Evolutionary conservation across 2,329 filamentous ascomycete genomes (phyloP).

Genomic region (Neofusicoccum parvum): DNA sequence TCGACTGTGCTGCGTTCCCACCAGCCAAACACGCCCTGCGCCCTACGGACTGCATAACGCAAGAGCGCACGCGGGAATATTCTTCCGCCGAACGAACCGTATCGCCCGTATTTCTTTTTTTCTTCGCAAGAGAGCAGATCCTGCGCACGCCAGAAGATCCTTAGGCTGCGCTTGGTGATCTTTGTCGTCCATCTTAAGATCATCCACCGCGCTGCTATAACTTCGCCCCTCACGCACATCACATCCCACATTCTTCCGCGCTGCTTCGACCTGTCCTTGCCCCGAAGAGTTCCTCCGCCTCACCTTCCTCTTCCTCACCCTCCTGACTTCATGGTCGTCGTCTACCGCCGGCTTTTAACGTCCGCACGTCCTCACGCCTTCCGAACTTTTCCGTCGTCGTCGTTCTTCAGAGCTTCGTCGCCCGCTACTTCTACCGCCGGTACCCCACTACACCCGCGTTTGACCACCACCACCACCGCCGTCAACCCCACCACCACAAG

Average conservation of each 20-base stretch:
- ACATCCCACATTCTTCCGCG: background rate
- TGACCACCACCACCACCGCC: slow-evolving; percentile 13
- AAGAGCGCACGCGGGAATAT: slow-evolving; percentile 1
- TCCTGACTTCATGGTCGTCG: background rate
- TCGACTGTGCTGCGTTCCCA: background rate
- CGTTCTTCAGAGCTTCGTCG: background rate
- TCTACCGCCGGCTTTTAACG: background rate
- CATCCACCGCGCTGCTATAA: background rate
- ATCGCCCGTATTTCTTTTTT: background rate
- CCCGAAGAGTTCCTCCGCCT: background rate
- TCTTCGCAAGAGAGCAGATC: background rate
- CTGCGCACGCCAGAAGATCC: too few relatives aligned
- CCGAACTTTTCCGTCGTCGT: background rate
- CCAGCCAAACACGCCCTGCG: background rate
- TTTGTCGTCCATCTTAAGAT: background rate
- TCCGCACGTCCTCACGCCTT: background rate
- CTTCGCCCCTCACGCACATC: background rate
- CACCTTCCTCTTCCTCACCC: background rate
- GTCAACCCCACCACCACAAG: background rate
- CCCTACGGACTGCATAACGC: slow-evolving; percentile 4
- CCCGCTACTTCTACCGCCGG: background rate
- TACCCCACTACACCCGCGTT: background rate
- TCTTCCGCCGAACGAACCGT: slow-evolving; percentile 1
- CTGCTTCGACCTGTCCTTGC: background rate
- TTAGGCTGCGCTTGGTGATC: background rate